Conservation (phyloP, 345 rosid species). For the Salix suchowensis region DNA sequence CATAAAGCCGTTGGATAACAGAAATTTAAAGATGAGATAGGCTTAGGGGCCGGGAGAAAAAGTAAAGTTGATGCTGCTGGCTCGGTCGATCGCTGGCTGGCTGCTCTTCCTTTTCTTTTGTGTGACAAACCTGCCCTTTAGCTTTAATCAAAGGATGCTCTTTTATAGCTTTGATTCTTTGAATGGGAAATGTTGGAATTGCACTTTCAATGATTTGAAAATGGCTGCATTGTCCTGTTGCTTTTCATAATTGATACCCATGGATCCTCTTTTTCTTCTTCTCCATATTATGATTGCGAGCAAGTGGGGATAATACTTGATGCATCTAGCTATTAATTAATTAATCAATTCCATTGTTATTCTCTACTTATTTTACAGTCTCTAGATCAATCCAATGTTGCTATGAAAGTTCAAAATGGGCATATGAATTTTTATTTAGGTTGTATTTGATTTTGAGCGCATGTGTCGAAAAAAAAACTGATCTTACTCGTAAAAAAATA, state of each 20-base stretch:
- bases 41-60: constrained; percentile 13
- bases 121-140: constrained; percentile 46
- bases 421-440: no score
- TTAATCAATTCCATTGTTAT: neutral
- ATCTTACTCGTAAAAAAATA: no score
- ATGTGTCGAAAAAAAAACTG: no score
- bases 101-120: constrained; percentile 17
- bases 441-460: no score
- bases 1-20: constrained; percentile 33
- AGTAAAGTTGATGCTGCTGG: constrained; percentile 37
- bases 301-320: constrained; percentile 8
- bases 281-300: constrained; percentile 2
- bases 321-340: constrained; percentile 1
- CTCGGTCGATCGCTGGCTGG: neutral
- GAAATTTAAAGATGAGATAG: constrained; percentile 46
- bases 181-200: constrained; percentile 45
- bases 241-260: constrained; percentile 28
- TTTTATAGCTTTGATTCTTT: constrained; percentile 37
- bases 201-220: constrained; percentile 41
- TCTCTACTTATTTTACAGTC: neutral
- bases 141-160: constrained; percentile 46
- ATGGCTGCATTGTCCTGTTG: constrained; percentile 36
- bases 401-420: no score
- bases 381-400: neutral
- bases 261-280: neutral